A percentile compares a stretch with the other conserved stretches of the same genome.
Conservation (phyloP, 108 stramenopile species). For the Chaetoceros muelleri region DNA sequence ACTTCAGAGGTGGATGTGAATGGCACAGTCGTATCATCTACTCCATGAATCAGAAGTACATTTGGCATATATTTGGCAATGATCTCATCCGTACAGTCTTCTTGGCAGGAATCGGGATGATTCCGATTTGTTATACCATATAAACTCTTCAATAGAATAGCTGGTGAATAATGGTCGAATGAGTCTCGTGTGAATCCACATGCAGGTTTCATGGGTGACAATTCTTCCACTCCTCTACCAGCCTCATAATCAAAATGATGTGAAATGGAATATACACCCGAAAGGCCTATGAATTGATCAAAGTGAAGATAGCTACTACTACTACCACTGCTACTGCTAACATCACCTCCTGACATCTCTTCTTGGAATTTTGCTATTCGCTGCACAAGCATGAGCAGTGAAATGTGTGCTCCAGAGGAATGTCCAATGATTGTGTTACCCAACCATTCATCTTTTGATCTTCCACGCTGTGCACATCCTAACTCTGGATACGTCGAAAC, state of each 20-base stretch:
- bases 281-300: conserved; percentile 51
- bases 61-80: conserved; percentile 18
- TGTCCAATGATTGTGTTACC: conserved; percentile 58
- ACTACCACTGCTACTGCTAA: background rate
- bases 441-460: conserved; percentile 12
- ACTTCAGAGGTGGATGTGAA: conserved; percentile 69
- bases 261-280: conserved; percentile 63
- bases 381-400: conserved; percentile 41
- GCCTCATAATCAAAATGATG: conserved; percentile 84
- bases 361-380: conserved; percentile 15
- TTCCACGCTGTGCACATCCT: conserved; percentile 2
- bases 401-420: conserved; percentile 72
- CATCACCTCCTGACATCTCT: conserved; percentile 1
- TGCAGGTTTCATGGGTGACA: conserved; percentile 69
- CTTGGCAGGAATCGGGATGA: background rate
- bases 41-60: conserved; percentile 58
- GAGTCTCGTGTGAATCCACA: conserved; percentile 41
- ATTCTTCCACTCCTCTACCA: conserved; percentile 70
- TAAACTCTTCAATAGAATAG: conserved; percentile 22
- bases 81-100: background rate
- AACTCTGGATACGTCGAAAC: conserved; percentile 13
- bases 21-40: conserved; percentile 73
- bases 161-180: conserved; percentile 48
- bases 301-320: conserved; percentile 1
- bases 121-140: conserved; percentile 1